Evolutionary conservation across 306 rosid genomes (phyloP).

Genomic region (Alnus glutinosa): DNA sequence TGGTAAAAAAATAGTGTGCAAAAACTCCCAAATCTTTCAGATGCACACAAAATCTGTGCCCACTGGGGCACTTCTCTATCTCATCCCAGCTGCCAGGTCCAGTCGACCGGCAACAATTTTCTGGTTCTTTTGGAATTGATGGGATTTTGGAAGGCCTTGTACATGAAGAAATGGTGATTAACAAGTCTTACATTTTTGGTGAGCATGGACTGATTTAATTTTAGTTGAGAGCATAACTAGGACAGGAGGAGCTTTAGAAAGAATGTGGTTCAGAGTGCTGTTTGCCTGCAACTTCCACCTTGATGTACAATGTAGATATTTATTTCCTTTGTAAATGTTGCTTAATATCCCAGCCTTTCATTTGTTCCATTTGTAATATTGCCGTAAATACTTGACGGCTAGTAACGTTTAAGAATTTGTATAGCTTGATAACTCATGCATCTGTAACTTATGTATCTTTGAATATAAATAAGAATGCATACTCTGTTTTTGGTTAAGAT

Average conservation of each 20-base stretch:
- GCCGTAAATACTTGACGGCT: no score
- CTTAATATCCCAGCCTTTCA: no score
- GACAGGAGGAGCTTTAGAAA: not conserved
- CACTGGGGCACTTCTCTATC: constrained; percentile 43
- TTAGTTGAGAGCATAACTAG: not conserved
- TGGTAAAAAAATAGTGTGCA: constrained; percentile 38
- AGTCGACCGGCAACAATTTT: constrained; percentile 34
- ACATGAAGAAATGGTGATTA: constrained; percentile 27
- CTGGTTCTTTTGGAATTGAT: constrained; percentile 39
- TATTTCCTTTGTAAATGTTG: no score
- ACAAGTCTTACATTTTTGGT: not conserved
- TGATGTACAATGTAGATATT: no score
- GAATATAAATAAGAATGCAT: no score
- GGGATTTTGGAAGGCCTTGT: constrained; percentile 44
- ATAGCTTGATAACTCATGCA: no score
- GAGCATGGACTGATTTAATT: not conserved
- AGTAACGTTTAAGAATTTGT: no score
- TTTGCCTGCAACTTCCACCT: not conserved
- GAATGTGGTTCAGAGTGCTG: not conserved
- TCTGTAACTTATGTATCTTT: no score
- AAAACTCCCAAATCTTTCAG: constrained; percentile 40
- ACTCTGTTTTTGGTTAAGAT: no score
- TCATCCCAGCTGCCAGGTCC: constrained; percentile 47
- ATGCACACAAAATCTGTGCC: constrained; percentile 46
- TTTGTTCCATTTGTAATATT: no score